These are phyloP conservation scores for Colletotrichum acutatum DNA, from an alignment of 2,329 filamentous ascomycete species.

Conservation along the genomic window DNA sequence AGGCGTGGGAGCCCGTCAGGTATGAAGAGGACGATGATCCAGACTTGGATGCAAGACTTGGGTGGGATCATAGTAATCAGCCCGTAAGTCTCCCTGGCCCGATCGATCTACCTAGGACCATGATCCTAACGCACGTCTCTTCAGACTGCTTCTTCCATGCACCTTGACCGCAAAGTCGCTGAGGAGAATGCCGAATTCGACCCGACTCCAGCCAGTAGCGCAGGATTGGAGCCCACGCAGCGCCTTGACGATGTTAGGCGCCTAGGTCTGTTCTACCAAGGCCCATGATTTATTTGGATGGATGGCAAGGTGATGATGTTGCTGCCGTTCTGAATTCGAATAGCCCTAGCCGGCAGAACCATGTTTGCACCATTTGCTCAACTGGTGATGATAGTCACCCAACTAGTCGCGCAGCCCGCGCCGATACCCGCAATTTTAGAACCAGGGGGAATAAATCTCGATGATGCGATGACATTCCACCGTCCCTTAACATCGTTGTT, in stretches of 20 bases:
- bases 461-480: constrained; percentile 74
- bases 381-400: constrained; percentile 65
- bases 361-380: constrained; percentile 38
- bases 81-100: constrained; percentile 58
- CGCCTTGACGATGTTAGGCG: constrained; percentile 73
- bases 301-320: constrained; percentile 38
- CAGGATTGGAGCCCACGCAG: constrained; percentile 75
- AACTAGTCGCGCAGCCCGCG: constrained; percentile 92
- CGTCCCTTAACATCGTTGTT: constrained; percentile 75
- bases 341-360: not conserved
- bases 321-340: not conserved
- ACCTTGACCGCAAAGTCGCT: constrained; percentile 52
- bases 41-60: constrained; percentile 74
- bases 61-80: constrained; percentile 78
- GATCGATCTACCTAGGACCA: not conserved
- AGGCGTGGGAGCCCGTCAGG: constrained; percentile 77
- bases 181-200: constrained; percentile 40
- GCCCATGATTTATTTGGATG: constrained; percentile 37
- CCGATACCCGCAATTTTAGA: constrained; percentile 71
- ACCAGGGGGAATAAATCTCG: constrained; percentile 61
- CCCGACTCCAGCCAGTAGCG: constrained; percentile 39
- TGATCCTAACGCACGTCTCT: constrained; percentile 43
- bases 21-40: constrained; percentile 69
- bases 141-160: constrained; percentile 57
- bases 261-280: constrained; percentile 51